Conservation (phyloP, 2,329 filamentous ascomycete species). For the Venturia asperata region DNA sequence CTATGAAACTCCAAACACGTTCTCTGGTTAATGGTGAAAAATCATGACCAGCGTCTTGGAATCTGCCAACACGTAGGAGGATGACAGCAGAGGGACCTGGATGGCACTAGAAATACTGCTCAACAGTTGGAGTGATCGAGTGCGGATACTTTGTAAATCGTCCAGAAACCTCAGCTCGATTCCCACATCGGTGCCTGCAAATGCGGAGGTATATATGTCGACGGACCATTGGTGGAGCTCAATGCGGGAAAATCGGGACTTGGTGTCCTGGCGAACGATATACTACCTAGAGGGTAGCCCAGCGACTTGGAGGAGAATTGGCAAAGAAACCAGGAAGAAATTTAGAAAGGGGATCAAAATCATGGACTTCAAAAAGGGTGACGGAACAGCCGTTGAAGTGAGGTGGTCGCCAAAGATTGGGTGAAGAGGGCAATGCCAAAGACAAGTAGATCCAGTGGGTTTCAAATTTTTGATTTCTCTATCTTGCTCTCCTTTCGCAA, state of each 20-base stretch:
- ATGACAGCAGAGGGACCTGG: too few relatives aligned
- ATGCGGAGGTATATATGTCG: too few relatives aligned
- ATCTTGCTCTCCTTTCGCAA: constrained; percentile 30
- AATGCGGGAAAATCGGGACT: neutral
- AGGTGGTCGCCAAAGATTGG: neutral
- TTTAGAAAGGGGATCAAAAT: constrained; percentile 13
- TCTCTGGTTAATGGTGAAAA: neutral
- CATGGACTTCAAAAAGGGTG: constrained; percentile 10
- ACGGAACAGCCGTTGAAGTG: neutral
- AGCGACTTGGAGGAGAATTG: neutral
- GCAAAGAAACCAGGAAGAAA: neutral
- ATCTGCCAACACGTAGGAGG: neutral
- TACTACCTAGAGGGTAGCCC: neutral
- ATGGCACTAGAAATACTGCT: too few relatives aligned
- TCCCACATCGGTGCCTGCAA: too few relatives aligned
- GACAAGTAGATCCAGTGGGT: too few relatives aligned
- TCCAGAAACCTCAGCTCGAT: too few relatives aligned
- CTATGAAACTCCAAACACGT: neutral
- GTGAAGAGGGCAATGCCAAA: neutral
- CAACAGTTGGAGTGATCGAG: too few relatives aligned
- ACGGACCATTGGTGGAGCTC: neutral
- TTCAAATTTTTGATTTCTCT: constrained; percentile 9
- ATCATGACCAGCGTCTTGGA: neutral
- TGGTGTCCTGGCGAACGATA: neutral
- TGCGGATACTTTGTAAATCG: too few relatives aligned